phyloP scores from a whole-genome alignment of 2,329 filamentous ascomycete species.

The Botrytis byssoidea region DNA sequence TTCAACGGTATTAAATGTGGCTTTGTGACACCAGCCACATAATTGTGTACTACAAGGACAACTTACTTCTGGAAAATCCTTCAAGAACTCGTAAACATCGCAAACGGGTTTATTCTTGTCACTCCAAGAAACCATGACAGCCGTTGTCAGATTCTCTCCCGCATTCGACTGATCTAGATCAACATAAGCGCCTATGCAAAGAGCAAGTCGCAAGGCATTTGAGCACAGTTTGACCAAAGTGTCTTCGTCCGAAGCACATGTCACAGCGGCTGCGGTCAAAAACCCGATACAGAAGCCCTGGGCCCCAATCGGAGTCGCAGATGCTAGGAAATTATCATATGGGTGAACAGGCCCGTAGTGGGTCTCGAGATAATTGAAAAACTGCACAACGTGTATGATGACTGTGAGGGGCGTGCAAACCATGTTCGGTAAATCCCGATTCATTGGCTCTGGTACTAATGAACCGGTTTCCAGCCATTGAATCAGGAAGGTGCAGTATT shows the following conservation, averaged over 20 bases:
- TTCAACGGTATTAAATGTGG: background rate
- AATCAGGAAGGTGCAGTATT: background rate
- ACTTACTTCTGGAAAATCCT: conserved; percentile 4
- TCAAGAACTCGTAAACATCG: background rate
- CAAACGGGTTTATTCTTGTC: background rate
- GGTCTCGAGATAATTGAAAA: background rate
- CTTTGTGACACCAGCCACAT: background rate
- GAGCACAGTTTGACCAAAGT: conserved; percentile 22
- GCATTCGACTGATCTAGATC: conserved; percentile 24
- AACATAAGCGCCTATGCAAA: conserved; percentile 29
- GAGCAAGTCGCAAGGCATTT: conserved; percentile 23
- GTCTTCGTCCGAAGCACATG: conserved; percentile 20
- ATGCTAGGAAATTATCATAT: background rate
- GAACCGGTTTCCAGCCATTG: background rate
- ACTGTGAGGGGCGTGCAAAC: conserved; percentile 4
- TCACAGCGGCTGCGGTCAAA: conserved; percentile 25
- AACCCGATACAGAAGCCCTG: conserved; percentile 32
- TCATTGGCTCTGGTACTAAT: background rate
- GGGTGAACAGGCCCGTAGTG: background rate
- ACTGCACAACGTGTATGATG: conserved; percentile 6
- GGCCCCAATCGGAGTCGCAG: conserved; percentile 12
- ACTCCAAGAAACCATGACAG: background rate
- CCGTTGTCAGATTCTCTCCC: background rate
- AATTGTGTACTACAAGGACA: background rate
- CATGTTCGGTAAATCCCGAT: background rate